Evolutionary conservation across 495 filamentous ascomycete genomes (phyloP).

Genomic region (Xylaria palmicola): DNA sequence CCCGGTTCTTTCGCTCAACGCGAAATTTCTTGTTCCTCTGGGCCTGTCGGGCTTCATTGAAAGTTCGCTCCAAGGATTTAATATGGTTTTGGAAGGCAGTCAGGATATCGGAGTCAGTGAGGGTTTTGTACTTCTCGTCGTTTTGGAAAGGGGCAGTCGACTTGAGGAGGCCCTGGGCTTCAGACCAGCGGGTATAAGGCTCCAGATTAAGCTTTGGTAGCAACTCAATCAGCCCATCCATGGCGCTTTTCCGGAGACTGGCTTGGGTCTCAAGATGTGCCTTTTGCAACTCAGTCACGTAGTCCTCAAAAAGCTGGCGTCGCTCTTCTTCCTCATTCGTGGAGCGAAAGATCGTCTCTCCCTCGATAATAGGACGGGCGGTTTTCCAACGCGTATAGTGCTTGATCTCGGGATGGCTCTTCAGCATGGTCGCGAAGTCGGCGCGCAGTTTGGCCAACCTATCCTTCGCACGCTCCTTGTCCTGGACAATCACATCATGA

Average conservation of each 20-base stretch:
- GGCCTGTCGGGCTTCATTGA: constrained; percentile 84
- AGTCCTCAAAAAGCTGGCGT: constrained; percentile 91
- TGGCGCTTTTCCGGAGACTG: constrained; percentile 70
- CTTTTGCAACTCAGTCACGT: constrained; percentile 80
- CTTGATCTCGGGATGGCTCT: constrained; percentile 95
- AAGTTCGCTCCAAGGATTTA: constrained; percentile 81
- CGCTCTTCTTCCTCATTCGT: constrained; percentile 87
- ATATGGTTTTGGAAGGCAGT: constrained; percentile 94
- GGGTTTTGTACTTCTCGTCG: constrained; percentile 83
- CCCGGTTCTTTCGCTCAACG: constrained; percentile 80
- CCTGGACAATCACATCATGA: constrained; percentile 83
- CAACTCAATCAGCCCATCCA: constrained; percentile 78
- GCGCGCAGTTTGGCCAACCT: constrained; percentile 87
- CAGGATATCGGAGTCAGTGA: constrained; percentile 87
- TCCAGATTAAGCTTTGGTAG: constrained; percentile 84
- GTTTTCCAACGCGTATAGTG: constrained; percentile 98
- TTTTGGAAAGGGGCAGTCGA: constrained; percentile 75
- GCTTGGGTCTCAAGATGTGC: constrained; percentile 71
- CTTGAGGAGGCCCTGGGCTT: constrained; percentile 80
- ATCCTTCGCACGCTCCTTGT: constrained; percentile 94
- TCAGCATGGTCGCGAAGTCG: constrained; percentile 95
- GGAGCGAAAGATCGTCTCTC: constrained; percentile 91
- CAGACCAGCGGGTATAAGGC: constrained; percentile 92
- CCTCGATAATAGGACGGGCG: constrained; percentile 89
- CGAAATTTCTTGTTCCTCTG: constrained; percentile 78